Conservation (phyloP, 1,139 yeast species). For the Hansenula sp. region DNA sequence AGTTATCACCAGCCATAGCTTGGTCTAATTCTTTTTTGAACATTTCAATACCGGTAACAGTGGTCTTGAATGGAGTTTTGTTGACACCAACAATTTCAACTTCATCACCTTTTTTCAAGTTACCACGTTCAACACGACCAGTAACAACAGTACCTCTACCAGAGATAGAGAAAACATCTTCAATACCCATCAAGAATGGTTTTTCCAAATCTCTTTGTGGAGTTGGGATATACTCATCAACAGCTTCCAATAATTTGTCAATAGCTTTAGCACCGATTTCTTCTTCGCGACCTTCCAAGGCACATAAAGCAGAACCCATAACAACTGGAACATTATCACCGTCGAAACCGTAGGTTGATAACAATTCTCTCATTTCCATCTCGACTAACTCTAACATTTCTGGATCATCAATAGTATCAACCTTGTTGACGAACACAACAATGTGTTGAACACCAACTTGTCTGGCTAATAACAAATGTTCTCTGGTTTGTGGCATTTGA, state of each 20-base stretch:
- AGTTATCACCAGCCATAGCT: constrained; percentile 99
- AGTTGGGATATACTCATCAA: constrained; percentile 93
- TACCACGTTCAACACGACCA: constrained; percentile 98
- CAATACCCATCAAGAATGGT: constrained; percentile 96
- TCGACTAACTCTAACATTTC: constrained; percentile 99
- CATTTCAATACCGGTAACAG: constrained; percentile 98
- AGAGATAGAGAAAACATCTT: constrained; percentile 95
- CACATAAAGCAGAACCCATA: constrained; percentile 98
- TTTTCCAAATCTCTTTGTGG: constrained; percentile 95
- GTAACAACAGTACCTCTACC: constrained; percentile 99
- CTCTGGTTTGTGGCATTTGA: constrained; percentile 99
- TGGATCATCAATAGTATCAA: constrained; percentile 95
- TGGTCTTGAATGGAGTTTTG: constrained; percentile 84
- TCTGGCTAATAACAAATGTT: constrained; percentile 95
- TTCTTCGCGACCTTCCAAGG: constrained; percentile 82
- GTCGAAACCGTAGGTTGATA: constrained; percentile 88
- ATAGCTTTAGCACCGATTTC: constrained; percentile 92
- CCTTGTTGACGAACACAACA: constrained; percentile 97
- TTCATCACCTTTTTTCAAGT: constrained; percentile 96
- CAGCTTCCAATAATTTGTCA: constrained; percentile 80
- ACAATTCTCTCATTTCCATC: constrained; percentile 99
- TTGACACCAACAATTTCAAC: constrained; percentile 93
- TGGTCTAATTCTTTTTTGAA: constrained; percentile 97
- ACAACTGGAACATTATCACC: constrained; percentile 98
- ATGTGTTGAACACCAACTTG: constrained; percentile 98